A percentile compares a stretch with the other conserved stretches of the same genome.
These are phyloP conservation scores for Dothistroma pini DNA, from an alignment of 2,329 filamentous ascomycete species.

Conservation along the genomic window DNA sequence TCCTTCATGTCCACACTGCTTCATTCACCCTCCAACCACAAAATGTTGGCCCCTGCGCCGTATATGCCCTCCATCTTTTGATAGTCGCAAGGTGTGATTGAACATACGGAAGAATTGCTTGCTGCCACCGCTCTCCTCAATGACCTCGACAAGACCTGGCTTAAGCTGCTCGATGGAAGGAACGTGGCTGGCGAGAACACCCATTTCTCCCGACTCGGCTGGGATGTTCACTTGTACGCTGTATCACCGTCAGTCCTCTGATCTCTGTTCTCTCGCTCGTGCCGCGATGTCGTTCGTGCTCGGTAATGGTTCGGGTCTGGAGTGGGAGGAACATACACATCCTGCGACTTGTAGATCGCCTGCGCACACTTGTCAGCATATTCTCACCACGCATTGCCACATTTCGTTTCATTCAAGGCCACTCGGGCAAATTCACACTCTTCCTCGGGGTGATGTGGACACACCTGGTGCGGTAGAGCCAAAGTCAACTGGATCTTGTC, in stretches of 20 bases:
- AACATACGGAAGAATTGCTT: conserved; percentile 98
- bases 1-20: not conserved
- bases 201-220: conserved; percentile 98
- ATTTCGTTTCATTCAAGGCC: not conserved
- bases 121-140: conserved; percentile 83
- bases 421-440: not conserved
- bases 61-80: conserved; percentile 3
- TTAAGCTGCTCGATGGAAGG: conserved; percentile 98
- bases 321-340: conserved; percentile 56
- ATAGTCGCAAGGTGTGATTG: not conserved
- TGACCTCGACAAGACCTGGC: conserved; percentile 89
- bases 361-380: conserved; percentile 35
- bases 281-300: conserved; percentile 10
- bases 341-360: conserved; percentile 67
- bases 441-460: conserved; percentile 32
- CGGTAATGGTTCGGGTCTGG: not conserved
- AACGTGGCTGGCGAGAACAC: conserved; percentile 98
- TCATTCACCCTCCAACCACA: not conserved
- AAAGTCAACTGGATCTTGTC: conserved; percentile 91
- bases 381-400: not conserved
- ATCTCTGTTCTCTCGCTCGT: conserved; percentile 3
- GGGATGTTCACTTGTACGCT: conserved; percentile 98
- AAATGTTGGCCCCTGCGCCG: not conserved
- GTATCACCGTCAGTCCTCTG: conserved; percentile 29
- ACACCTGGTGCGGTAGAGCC: conserved; percentile 96